Evolutionary conservation across 1,284 basidiomycete species (phyloP), one percentile per base, ranked within the genome.

Genomic region (Cutaneotrichosporon sp.): DNA sequence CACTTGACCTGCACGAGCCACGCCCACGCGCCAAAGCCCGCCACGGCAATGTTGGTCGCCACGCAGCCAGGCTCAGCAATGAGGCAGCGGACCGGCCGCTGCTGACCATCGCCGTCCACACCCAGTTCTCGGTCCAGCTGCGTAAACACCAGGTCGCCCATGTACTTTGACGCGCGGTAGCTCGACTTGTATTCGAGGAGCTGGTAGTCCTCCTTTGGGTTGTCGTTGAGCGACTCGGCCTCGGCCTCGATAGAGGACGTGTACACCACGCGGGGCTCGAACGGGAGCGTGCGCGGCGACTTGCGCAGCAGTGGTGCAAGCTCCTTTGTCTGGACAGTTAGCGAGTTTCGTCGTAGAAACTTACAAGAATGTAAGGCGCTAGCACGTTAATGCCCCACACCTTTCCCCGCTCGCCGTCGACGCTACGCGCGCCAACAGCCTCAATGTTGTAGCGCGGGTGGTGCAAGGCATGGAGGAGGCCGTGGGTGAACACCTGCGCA

Each of bases 321-420:
- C 47, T 75, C 72, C 43, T 67, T 65, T 15, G 65, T 60, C 75
- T 76, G 49, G 4, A 30, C 26, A 30, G 26, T 30, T 10, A 30
- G 26, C n/a, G n/a, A n/a, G n/a, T n/a, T 30, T 30, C 26, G 26
- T 12, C 26, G 26, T 7, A 30, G 26, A 30, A 3, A 79, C 87
- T 57, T 62, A 91, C 90, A 63, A 94, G 73, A 36, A 82, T 78
- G 66, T 87, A 93, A 65, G 90, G 87, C 0, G 86, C 84, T 51
- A 93, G 87, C 20, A 90, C 78, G 63, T 93, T 93, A 51, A 84
- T 85, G 64, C 91, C 87, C 87, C 88, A 94, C 8, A 86, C 81
- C 77, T 80, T 83, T 0, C 90, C 90, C 0, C 90, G 72, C 18
- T 85, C 83, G 53, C 92, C 88, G 17, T 76, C 74, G 0, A 77